Evolutionary conservation across 2,329 filamentous ascomycete genomes (phyloP).

Genomic region (Fusarium praegraminearum): DNA sequence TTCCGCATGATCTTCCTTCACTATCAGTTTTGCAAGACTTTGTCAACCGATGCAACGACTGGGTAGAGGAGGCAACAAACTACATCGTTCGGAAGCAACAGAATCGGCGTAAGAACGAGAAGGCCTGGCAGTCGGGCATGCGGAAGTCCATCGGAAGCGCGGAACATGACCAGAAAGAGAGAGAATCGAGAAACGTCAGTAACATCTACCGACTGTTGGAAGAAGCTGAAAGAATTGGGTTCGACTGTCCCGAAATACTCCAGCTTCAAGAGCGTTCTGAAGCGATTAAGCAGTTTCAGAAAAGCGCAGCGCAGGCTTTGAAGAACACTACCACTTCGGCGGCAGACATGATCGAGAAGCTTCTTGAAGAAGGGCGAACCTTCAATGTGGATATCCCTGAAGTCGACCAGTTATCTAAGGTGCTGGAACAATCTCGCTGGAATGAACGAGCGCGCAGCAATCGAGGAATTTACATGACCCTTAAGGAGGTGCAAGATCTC

Average conservation of each 20-base stretch:
- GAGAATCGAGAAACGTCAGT: constrained; percentile 87
- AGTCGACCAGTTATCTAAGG: constrained; percentile 81
- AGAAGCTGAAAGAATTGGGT: constrained; percentile 87
- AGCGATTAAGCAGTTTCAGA: constrained; percentile 86
- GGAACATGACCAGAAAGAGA: constrained; percentile 78
- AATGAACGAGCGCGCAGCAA: constrained; percentile 78
- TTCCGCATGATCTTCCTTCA: constrained; percentile 88
- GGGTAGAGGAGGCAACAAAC: constrained; percentile 96
- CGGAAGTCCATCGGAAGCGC: constrained; percentile 73
- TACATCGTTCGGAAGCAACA: constrained; percentile 98
- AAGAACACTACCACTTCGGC: constrained; percentile 72
- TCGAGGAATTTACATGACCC: constrained; percentile 73
- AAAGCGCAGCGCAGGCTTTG: constrained; percentile 77
- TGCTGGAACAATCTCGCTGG: constrained; percentile 90
- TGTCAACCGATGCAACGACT: constrained; percentile 96
- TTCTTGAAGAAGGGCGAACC: constrained; percentile 87
- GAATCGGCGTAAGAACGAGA: constrained; percentile 94
- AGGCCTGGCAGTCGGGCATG: constrained; percentile 80
- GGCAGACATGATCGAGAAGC: constrained; percentile 83
- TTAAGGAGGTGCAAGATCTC: constrained; percentile 83
- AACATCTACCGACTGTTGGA: constrained; percentile 88
- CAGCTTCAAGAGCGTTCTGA: constrained; percentile 87
- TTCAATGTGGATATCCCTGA: constrained; percentile 95
- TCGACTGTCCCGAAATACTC: constrained; percentile 91
- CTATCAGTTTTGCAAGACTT: constrained; percentile 86